Conservation (phyloP, 306 rosid species). For the Mimosa pudica region DNA sequence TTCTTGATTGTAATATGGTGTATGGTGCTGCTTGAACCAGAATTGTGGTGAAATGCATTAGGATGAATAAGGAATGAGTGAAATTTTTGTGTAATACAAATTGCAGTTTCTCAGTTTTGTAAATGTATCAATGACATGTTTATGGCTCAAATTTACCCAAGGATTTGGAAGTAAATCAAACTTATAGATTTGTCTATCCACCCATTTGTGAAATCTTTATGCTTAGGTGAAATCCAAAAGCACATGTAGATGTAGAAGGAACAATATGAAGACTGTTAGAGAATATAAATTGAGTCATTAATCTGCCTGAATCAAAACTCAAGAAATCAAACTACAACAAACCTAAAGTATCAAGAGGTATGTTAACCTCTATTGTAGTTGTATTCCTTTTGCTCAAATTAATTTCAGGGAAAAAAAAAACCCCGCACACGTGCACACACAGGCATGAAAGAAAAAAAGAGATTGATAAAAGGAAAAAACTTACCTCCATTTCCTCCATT, state of each 20-base stretch:
- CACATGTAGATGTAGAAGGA: background rate
- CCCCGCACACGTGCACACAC: background rate
- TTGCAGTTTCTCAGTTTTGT: constrained; percentile 55
- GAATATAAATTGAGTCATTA: background rate
- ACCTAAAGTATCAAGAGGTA: constrained; percentile 6
- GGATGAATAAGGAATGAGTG: constrained; percentile 57
- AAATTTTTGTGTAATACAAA: constrained; percentile 50
- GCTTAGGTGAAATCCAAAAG: constrained; percentile 9
- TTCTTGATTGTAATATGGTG: constrained; percentile 42
- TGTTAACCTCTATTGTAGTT: background rate
- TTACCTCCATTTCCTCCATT: too few relatives aligned
- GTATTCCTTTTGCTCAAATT: constrained; percentile 1
- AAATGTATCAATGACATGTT: constrained; percentile 46
- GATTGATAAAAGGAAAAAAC: background rate
- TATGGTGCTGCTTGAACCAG: constrained; percentile 39
- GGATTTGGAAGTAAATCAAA: constrained; percentile 34
- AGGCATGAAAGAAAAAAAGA: background rate
- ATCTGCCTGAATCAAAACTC: background rate
- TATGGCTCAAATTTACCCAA: constrained; percentile 33
- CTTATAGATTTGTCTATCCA: constrained; percentile 29
- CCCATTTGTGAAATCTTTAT: background rate
- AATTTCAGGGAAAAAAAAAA: background rate
- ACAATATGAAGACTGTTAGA: background rate
- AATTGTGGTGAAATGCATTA: constrained; percentile 37
- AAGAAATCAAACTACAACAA: background rate